Evolutionary conservation across 495 filamentous ascomycete species (phyloP).

Genomic region (Hypoxylon fuscum): DNA sequence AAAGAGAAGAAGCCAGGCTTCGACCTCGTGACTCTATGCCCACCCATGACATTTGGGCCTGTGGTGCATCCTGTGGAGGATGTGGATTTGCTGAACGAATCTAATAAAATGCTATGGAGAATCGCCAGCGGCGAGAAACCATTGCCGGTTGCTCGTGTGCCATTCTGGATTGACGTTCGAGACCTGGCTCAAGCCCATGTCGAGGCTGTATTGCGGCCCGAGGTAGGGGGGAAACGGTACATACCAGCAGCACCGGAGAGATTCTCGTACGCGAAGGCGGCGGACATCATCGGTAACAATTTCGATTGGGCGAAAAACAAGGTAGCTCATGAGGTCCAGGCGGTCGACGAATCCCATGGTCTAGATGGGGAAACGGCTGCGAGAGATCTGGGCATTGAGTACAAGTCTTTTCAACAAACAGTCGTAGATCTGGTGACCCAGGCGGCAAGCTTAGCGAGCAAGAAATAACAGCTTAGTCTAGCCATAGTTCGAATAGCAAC

Average conservation of each 20-base stretch:
- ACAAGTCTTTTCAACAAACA: slow-evolving; percentile 51
- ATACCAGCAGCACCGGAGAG: slow-evolving; percentile 46
- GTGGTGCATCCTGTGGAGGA: slow-evolving; percentile 48
- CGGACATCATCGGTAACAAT: slow-evolving; percentile 46
- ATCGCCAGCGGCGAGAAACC: slow-evolving; percentile 42
- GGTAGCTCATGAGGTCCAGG: slow-evolving; percentile 44
- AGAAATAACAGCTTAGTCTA: neutral
- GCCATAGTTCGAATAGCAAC: neutral
- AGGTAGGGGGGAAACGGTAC: slow-evolving; percentile 51
- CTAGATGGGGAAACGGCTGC: slow-evolving; percentile 55
- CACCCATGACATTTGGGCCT: slow-evolving; percentile 60
- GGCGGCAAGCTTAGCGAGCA: neutral
- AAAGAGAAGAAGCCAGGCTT: slow-evolving; percentile 28
- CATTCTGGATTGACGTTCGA: slow-evolving; percentile 57
- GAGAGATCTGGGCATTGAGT: slow-evolving; percentile 51
- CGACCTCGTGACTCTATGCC: slow-evolving; percentile 43
- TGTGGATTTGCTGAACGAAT: slow-evolving; percentile 49
- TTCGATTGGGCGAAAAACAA: slow-evolving; percentile 43
- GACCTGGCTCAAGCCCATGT: slow-evolving; percentile 57
- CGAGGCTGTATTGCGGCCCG: slow-evolving; percentile 45
- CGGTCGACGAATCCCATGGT: slow-evolving; percentile 39
- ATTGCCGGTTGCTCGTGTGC: slow-evolving; percentile 46
- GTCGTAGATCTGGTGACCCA: slow-evolving; percentile 42
- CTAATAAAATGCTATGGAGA: slow-evolving; percentile 46
- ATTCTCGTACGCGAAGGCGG: slow-evolving; percentile 53